phyloP scores from a whole-genome alignment of 768 basidiomycete genomes.

The Kwoniella heveanensis region DNA sequence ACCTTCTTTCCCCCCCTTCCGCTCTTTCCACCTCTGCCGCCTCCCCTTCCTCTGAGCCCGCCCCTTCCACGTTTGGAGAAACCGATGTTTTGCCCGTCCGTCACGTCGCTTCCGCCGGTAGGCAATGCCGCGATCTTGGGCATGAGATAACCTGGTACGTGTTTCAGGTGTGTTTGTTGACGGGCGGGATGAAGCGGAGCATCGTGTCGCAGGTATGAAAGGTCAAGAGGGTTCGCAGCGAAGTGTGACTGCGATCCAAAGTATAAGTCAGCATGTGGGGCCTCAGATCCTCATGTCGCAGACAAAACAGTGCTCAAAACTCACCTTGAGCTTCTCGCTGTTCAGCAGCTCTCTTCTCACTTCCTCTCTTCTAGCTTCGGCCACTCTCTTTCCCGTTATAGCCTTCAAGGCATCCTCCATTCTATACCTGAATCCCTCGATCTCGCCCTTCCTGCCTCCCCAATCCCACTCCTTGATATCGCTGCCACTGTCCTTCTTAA shows the following conservation, averaged over 20 bases:
- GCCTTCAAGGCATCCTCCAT: constrained; percentile 94
- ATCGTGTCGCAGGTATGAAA: constrained; percentile 90
- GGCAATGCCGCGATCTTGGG: constrained; percentile 69
- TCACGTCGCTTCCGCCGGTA: constrained; percentile 48
- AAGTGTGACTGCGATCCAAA: constrained; percentile 76
- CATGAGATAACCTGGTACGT: constrained; percentile 88
- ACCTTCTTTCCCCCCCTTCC: constrained; percentile 69
- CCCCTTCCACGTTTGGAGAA: constrained; percentile 68
- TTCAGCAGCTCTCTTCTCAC: constrained; percentile 90
- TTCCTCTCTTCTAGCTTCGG: constrained; percentile 91
- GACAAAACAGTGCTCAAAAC: constrained; percentile 45
- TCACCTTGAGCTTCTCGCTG: constrained; percentile 92
- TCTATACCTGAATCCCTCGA: constrained; percentile 94
- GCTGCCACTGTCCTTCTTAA: constrained; percentile 66
- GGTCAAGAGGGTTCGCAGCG: constrained; percentile 91
- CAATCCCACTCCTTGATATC: constrained; percentile 86
- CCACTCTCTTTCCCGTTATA: constrained; percentile 80
- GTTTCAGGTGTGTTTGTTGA: constrained; percentile 91
- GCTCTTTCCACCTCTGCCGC: constrained; percentile 58
- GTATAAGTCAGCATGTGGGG: neutral
- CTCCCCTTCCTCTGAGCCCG: constrained; percentile 62
- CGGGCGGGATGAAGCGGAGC: constrained; percentile 88
- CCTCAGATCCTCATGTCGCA: no score
- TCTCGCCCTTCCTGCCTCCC: constrained; percentile 78
- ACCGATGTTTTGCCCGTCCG: constrained; percentile 66